Conservation (phyloP, 2,329 filamentous ascomycete genomes). For the Verticillium dahliae region DNA sequence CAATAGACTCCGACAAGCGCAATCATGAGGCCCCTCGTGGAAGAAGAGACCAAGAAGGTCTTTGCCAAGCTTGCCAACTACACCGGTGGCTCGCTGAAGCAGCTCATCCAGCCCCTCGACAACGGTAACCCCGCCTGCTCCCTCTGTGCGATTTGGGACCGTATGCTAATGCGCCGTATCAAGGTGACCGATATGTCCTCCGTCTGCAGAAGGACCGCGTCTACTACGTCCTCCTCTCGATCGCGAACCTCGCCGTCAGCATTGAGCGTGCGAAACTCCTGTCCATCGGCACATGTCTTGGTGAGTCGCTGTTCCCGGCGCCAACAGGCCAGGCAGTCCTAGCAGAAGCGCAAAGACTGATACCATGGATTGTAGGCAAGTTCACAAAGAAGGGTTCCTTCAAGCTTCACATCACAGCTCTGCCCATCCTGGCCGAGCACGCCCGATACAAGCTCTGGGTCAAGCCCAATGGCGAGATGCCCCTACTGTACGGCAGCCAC, state of each 20-base stretch:
- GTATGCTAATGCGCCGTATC: not conserved
- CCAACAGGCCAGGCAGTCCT: not conserved
- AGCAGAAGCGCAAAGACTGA: not conserved
- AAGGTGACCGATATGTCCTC: constrained; percentile 73
- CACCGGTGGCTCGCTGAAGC: constrained; percentile 78
- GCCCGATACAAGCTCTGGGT: constrained; percentile 97
- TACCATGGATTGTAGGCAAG: constrained; percentile 51
- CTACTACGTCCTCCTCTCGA: constrained; percentile 84
- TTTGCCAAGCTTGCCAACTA: constrained; percentile 94
- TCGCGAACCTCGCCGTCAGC: constrained; percentile 87
- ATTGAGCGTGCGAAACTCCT: constrained; percentile 77
- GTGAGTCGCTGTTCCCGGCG: constrained; percentile 23
- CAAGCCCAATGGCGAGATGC: constrained; percentile 94
- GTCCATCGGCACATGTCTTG: constrained; percentile 80
- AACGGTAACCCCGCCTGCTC: constrained; percentile 26
- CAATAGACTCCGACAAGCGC: not conserved
- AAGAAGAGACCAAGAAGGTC: constrained; percentile 71
- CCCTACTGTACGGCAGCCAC: constrained; percentile 91
- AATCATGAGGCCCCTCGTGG: constrained; percentile 76
- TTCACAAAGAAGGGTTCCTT: constrained; percentile 98
- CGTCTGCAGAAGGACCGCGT: constrained; percentile 71
- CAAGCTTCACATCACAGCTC: constrained; percentile 73
- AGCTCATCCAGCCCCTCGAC: constrained; percentile 61
- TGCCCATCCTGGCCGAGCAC: constrained; percentile 83
- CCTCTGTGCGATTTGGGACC: not conserved